Base-by-base conservation (phyloP, 768 basidiomycete species). In the Kwoniella europaea region DNA sequence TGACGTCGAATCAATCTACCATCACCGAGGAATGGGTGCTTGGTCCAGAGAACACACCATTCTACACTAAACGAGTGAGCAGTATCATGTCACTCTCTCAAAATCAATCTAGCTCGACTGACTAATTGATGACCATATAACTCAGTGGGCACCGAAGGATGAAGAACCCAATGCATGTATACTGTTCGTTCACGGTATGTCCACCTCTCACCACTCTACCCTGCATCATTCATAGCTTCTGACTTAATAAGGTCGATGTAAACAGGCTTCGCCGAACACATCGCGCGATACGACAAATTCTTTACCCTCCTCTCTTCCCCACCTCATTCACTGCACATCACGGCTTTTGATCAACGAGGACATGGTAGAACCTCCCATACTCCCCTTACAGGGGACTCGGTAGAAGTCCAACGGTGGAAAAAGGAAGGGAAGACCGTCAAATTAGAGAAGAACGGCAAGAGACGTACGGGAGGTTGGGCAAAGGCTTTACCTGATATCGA, bases 401-500 rank as follows among this genome's bases (percentile, higher is more conserved):
- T 66, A 4, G 57, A 76, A 53, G 75, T 77, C 15, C 50, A 42
- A 35, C 16, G 50, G 55, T 81, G 80, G 80, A 79, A 79, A 43
- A 35, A 22, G 5, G 71, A 79, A 54, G 80, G 80, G 15, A 77
- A 75, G 63, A 56, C 24, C 0, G 78, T 81, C 62, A 70, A 73
- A 29, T 59, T 73, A 12, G 76, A 67, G 60, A 75, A 74, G 63
- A 74, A 76, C 52, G 71, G 70, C 15, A 76, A 76, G 62, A 42
- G 80, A 50, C 61, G 65, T 63, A 79, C 76, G 1, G 79, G 79
- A 52, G 78, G 78, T 27, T 81, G 80, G 80, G 74, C 70, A n/a
- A 77, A 79, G 62, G 74, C 62, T 7, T 55, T 81, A 20, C 72
- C 74, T 53, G 80, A 81, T 75, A 79, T 79, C 65, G 78, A 79